Evolutionary conservation across 305 asterid species (phyloP).

Genomic region (Fraxinus floribunda): DNA sequence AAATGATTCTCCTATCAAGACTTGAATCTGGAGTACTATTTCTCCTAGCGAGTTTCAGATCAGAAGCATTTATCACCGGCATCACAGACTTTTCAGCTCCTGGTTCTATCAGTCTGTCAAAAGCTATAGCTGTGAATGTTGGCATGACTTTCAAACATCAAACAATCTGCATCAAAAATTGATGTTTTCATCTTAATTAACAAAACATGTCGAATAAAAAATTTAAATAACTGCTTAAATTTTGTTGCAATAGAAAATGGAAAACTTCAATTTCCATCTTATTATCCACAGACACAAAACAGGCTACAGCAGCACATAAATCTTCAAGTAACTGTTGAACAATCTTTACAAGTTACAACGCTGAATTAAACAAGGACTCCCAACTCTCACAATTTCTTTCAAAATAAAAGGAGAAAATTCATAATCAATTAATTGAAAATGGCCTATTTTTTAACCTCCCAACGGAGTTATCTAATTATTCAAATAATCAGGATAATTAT

Average conservation of each 20-base stretch:
- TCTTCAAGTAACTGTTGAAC: not conserved
- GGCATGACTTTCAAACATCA: constrained; percentile 74
- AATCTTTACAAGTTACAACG: not conserved
- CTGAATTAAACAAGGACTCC: not conserved
- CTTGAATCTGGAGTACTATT: constrained; percentile 35
- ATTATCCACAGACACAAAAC: not conserved
- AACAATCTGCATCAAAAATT: constrained; percentile 35
- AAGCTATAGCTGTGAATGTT: constrained; percentile 68
- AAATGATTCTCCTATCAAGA: constrained; percentile 27
- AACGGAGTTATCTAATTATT: not conserved
- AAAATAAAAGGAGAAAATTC: not conserved
- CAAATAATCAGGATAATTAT: not conserved
- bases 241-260: not conserved
- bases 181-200: not conserved
- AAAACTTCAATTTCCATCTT: not conserved
- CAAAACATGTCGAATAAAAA: not conserved
- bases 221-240: not conserved
- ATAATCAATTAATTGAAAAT: not conserved
- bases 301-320: not conserved
- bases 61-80: constrained; percentile 31
- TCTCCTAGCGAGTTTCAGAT: constrained; percentile 41
- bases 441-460: not conserved
- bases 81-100: constrained; percentile 50
- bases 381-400: not conserved
- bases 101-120: constrained; percentile 81